phyloP scores from a whole-genome alignment of 176 grass and related monocot species.

The Miscanthus lutarioriparius region DNA sequence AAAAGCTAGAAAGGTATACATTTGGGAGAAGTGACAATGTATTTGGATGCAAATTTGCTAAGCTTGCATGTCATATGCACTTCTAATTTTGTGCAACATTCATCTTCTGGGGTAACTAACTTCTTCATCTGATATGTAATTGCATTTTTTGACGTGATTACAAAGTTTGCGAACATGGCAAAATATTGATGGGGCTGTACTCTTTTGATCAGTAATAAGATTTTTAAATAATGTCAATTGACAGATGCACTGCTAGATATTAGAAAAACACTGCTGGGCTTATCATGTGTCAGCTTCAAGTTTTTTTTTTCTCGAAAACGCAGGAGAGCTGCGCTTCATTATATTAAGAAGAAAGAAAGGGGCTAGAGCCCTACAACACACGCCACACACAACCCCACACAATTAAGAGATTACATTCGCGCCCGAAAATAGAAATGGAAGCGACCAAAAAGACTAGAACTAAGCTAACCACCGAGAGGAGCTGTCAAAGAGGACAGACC shows the following conservation, averaged over 20 bases:
- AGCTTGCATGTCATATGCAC: background rate
- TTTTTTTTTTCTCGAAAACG: no score
- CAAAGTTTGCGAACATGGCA: background rate
- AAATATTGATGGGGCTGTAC: background rate
- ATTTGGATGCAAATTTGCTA: slow-evolving; percentile 4
- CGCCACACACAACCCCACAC: no score
- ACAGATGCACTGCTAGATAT: background rate
- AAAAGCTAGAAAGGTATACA: background rate
- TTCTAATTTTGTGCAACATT: background rate
- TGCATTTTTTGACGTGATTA: background rate
- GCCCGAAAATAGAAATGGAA: no score
- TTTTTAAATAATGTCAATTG: background rate
- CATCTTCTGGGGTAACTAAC: background rate
- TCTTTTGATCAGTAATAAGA: background rate
- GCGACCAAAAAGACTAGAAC: no score
- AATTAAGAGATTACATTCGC: no score
- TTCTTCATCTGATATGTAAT: background rate
- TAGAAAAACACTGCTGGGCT: background rate
- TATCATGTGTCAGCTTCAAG: background rate
- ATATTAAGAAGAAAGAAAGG: no score
- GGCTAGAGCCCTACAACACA: no score
- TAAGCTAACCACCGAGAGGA: no score
- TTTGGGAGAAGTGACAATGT: background rate
- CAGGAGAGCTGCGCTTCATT: no score
- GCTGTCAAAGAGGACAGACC: no score